These are phyloP conservation scores for Lasiodiplodia sp. DNA, from an alignment of 2,329 filamentous ascomycete genomes.

Conservation along the genomic window DNA sequence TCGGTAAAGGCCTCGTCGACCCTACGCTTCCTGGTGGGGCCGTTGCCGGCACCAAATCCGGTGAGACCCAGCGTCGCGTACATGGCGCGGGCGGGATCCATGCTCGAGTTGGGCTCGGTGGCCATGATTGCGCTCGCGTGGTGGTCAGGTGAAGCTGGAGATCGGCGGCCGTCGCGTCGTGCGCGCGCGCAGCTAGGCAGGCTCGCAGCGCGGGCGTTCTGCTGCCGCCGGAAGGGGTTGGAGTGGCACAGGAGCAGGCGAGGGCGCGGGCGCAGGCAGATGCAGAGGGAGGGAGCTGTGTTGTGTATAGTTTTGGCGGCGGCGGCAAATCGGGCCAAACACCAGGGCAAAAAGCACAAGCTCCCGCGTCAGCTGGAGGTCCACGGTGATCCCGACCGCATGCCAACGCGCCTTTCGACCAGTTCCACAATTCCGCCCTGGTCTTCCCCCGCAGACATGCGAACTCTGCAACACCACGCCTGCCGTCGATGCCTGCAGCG, in stretches of 20 bases:
- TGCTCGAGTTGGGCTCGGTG: conserved; percentile 19
- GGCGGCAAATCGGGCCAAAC: conserved; percentile 22
- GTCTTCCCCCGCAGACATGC: conserved; percentile 16
- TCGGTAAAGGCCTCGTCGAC: conserved; percentile 63
- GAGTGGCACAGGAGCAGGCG: neutral
- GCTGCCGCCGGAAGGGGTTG: neutral
- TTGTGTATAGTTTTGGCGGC: neutral
- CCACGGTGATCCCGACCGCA: conserved; percentile 28
- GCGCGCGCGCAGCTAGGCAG: neutral
- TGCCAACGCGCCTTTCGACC: conserved; percentile 1
- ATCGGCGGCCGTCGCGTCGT: neutral
- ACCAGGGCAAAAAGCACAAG: conserved; percentile 5
- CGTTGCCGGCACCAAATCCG: conserved; percentile 75
- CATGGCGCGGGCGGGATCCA: conserved; percentile 63
- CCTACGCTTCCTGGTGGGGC: conserved; percentile 70
- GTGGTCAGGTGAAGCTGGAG: neutral
- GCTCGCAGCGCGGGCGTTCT: neutral
- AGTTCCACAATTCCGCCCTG: conserved; percentile 11
- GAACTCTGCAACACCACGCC: conserved; percentile 2
- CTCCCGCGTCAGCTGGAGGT: conserved; percentile 25
- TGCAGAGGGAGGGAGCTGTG: neutral
- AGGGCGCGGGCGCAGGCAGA: neutral
- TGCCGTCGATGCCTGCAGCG: conserved; percentile 4
- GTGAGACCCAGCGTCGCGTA: conserved; percentile 77
- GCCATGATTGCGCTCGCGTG: neutral